Base-by-base conservation (phyloP, 2,329 filamentous ascomycete genomes). In the Coccinonectria pachysandricola region DNA sequence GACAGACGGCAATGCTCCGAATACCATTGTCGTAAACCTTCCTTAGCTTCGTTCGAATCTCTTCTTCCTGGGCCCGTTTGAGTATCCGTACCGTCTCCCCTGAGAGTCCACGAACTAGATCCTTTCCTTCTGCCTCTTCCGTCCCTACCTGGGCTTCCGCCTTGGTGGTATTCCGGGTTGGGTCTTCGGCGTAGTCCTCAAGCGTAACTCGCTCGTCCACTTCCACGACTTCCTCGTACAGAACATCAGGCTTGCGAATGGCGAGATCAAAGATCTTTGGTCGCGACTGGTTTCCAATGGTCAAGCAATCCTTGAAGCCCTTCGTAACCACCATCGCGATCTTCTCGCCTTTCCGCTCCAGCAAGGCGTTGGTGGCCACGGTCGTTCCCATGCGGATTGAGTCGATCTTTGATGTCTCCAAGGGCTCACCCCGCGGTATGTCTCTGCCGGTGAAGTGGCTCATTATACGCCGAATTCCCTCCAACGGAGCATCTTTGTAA, bases 381-480 rank as follows among this genome's bases (percentile, higher is more conserved):
- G 87, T 95, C 2, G 87, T 95, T 22, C 87, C 87, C 87, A 95
- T 95, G 24, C 87, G 79, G 50, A 95, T 94, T 29, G 81, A 86
- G 42, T 91, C 83, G 42, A 95, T 92, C 46, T 76, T 60, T 11
- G 75, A 72, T 1, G 86, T 94, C 52, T 94, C 85, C 7, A 94
- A 62, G 1, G 80, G 63, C 49, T 86, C 65, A 14, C 84, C 85
- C 24, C 86, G 75, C 4, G 83, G 82, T 22, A 92, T 86, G 4
- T 88, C 77, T 31, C 69, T 67, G 28, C 69, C 67, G 3, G 76
- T 73, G 53, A 92, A 92, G 42, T 74, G 76, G 39, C 78, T 79
- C 56, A 94, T 74, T 30, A 94, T 76, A 31, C 87, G 77, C 10
- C 87, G 75, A 49, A 94, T 94, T 15, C 86, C 86, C 61, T 94